Percentiles rank a stretch among this genome's conserved stretches.
phyloP scores from a whole-genome alignment of 768 basidiomycete genomes.

The Baorangia bicolor region DNA sequence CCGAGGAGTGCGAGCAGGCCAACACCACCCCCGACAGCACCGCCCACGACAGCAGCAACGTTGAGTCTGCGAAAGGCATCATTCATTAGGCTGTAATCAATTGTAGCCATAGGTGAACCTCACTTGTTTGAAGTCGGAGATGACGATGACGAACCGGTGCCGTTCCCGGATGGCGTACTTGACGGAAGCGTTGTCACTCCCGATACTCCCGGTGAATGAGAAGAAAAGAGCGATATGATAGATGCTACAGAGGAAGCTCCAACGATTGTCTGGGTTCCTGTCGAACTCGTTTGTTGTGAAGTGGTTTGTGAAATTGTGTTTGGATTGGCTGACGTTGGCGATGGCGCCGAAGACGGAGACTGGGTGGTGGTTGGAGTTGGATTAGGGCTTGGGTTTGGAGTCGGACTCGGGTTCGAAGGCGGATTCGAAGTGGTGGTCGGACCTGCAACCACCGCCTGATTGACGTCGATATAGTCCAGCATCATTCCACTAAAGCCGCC shows the following conservation, averaged over 20 bases:
- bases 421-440: neutral
- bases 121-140: constrained; percentile 13
- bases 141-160: neutral
- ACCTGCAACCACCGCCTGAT: constrained; percentile 17
- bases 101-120: neutral
- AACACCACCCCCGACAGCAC: constrained; percentile 16
- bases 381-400: neutral
- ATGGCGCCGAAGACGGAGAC: constrained; percentile 5
- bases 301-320: neutral
- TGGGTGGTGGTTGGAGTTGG: constrained; percentile 4
- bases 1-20: constrained; percentile 17
- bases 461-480: constrained; percentile 28
- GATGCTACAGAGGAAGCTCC: neutral
- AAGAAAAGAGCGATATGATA: constrained; percentile 4
- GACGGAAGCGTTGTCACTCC: constrained; percentile 11
- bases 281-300: neutral
- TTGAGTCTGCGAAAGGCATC: constrained; percentile 5
- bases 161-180: constrained; percentile 10
- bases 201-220: neutral
- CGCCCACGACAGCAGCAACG: constrained; percentile 17
- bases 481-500: constrained; percentile 29
- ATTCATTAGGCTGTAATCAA: constrained; percentile 1
- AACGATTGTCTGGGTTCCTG: neutral
- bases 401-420: neutral
- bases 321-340: neutral